A percentile compares a stretch with the other conserved stretches of the same genome.
These are phyloP conservation scores for Clarireedia homoeocarpa DNA, from an alignment of 2,329 filamentous ascomycete genomes.

Conservation along the genomic window DNA sequence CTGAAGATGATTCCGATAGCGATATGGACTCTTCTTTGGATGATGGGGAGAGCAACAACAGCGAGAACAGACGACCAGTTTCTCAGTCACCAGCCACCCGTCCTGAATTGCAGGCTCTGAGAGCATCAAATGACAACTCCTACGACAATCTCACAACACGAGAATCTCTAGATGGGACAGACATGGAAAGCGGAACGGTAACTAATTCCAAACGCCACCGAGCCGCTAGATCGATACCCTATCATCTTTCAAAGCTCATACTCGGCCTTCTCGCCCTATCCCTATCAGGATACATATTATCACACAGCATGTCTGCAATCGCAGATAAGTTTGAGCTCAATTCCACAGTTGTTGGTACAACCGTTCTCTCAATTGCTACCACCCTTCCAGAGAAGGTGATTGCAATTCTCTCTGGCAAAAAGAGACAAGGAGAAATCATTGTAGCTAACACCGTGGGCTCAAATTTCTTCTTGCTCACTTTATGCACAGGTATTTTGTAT, in stretches of 20 bases:
- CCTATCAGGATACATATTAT: conserved; percentile 41
- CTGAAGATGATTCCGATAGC: conserved; percentile 36
- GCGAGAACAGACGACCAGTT: background rate
- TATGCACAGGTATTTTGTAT: conserved; percentile 39
- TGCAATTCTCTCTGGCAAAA: conserved; percentile 39
- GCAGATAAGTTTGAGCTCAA: conserved; percentile 36
- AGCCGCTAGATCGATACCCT: conserved; percentile 20
- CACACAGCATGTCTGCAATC: conserved; percentile 36
- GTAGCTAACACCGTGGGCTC: conserved; percentile 45
- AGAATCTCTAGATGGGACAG: background rate
- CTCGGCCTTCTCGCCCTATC: conserved; percentile 37
- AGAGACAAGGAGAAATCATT: conserved; percentile 41
- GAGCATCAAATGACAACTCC: background rate
- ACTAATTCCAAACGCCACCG: no score
- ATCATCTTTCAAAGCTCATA: conserved; percentile 36
- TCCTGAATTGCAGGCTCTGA: background rate
- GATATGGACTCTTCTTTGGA: conserved; percentile 25
- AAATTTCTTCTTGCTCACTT: conserved; percentile 45
- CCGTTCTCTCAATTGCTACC: conserved; percentile 42
- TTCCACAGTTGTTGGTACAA: conserved; percentile 39
- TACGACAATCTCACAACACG: background rate
- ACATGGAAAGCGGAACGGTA: background rate
- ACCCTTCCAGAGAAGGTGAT: conserved; percentile 47
- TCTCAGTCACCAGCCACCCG: background rate
- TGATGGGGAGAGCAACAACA: background rate